These are phyloP conservation scores for Cladosporium sp. DNA, from an alignment of 2,329 filamentous ascomycete species.

Conservation along the genomic window DNA sequence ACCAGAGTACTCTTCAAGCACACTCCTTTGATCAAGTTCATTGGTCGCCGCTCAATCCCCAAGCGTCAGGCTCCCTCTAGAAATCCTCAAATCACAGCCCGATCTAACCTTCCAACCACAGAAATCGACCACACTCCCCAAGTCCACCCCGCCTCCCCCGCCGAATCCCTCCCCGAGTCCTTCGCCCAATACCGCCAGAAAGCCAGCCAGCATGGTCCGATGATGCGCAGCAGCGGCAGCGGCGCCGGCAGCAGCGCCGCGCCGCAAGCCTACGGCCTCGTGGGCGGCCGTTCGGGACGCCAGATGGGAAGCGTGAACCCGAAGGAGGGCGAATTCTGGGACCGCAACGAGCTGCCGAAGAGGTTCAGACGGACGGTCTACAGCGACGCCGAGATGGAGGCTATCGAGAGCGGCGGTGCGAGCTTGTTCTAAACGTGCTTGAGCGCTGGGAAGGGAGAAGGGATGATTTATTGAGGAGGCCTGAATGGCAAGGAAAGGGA, in stretches of 20 bases:
- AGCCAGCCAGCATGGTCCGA: constrained; percentile 71
- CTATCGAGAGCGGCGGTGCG: constrained; percentile 89
- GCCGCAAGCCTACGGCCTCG: constrained; percentile 30
- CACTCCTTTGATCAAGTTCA: constrained; percentile 49
- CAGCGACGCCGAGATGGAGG: constrained; percentile 84
- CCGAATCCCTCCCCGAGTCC: constrained; percentile 59
- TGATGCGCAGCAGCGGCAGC: constrained; percentile 15
- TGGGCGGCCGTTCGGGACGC: constrained; percentile 62
- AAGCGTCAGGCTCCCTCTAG: constrained; percentile 33
- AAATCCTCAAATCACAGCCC: neutral
- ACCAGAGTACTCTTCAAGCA: constrained; percentile 44
- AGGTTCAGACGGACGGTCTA: constrained; percentile 76
- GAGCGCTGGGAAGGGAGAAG: neutral
- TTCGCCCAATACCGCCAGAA: constrained; percentile 76
- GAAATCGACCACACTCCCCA: constrained; percentile 71
- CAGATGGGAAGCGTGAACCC: constrained; percentile 70
- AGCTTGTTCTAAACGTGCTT: constrained; percentile 35
- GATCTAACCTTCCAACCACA: constrained; percentile 33
- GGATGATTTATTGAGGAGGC: too few species aligned
- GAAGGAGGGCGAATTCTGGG: constrained; percentile 74
- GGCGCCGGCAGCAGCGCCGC: constrained; percentile 11
- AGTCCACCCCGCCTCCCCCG: constrained; percentile 68
- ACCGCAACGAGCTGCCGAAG: constrained; percentile 78
- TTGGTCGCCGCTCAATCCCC: constrained; percentile 46
- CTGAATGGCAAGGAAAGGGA: too few species aligned